Percentiles rank a stretch among this genome's conserved stretches.
Conservation (phyloP, 257 asterid species). For the Rauvolfia tetraphylla region DNA sequence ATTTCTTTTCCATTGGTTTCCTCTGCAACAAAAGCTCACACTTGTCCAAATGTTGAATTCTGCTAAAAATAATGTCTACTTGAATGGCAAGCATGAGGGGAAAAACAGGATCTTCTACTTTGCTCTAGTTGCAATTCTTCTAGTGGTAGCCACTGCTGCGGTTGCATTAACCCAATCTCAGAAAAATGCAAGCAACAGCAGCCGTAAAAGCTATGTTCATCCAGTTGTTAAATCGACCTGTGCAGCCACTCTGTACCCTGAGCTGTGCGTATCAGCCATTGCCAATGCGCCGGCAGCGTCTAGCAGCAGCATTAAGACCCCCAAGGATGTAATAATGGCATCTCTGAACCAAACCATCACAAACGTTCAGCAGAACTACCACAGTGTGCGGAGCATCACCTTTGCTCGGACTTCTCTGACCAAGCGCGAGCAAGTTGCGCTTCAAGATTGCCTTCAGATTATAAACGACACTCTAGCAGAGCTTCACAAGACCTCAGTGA, state of each 20-base stretch:
- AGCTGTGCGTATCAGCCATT: conserved; percentile 10
- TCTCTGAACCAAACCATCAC: not conserved
- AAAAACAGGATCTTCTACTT: not conserved
- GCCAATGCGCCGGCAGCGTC: not conserved
- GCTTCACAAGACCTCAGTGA: not conserved
- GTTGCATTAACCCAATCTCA: not conserved
- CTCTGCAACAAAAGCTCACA: no score
- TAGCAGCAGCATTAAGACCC: not conserved
- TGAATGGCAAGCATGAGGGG: not conserved
- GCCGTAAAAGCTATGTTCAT: not conserved
- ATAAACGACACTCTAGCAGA: not conserved
- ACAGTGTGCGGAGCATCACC: not conserved
- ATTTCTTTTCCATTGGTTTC: not conserved
- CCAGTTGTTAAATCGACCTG: conserved; percentile 9
- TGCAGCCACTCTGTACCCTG: conserved; percentile 12
- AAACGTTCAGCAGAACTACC: not conserved
- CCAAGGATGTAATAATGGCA: not conserved
- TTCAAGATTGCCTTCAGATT: conserved; percentile 12
- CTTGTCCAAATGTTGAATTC: not conserved
- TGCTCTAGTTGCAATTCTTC: not conserved
- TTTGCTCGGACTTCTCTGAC: not conserved
- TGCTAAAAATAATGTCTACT: not conserved
- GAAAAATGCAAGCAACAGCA: not conserved
- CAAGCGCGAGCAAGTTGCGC: not conserved
- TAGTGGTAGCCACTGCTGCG: not conserved